Evolutionary conservation across 768 basidiomycete genomes (phyloP), one percentile per base, ranked within the genome.

Genomic region (Boletus barrowsii): DNA sequence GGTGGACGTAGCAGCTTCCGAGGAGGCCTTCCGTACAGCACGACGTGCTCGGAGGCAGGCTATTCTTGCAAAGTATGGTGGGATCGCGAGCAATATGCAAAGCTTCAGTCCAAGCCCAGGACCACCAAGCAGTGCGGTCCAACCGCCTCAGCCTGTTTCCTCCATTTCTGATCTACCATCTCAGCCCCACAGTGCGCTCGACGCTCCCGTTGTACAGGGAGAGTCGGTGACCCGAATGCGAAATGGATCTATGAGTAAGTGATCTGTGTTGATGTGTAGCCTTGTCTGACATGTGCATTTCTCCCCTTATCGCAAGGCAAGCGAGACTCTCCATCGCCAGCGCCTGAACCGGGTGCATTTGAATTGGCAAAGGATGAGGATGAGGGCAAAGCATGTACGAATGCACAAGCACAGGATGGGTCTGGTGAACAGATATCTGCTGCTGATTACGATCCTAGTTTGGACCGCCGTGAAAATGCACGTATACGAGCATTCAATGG

Each of bases 391-490:
- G 73, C 72, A 17, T 74, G 80, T 35, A 75, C 74, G 9, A 77
- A 79, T 51, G 74, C 73, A 15, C 76, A 75, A 58, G 70, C 69
- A 32, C 75, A 77, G 58, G 76, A 79, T 46, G 75, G 72, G 36
- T 74, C 72, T 50, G 69, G 76, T 68, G 84, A 88, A 60, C 89
- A 93, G 64, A 77, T 97, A 42, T 89, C 85, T 30, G 95, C 95
- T 20, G 95, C 93, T 42, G 95, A 98, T 72, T 97, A 97, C 71
- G 90, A 98, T 67, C 86, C 88, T 33, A 84, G 80, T 60, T 67
- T 87, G 60, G 96, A 98, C 73, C 81, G 88, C 22, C 80, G 87
- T 22, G 90, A 91, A 65, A 92, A 95, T 58, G 90, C 93, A 57
- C 84, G 84, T 54, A 83, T 83, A 58, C 82, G 87, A 18, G 79